These are phyloP conservation scores for Cladosporium velox DNA, from an alignment of 2,329 filamentous ascomycete genomes.

Conservation along the genomic window DNA sequence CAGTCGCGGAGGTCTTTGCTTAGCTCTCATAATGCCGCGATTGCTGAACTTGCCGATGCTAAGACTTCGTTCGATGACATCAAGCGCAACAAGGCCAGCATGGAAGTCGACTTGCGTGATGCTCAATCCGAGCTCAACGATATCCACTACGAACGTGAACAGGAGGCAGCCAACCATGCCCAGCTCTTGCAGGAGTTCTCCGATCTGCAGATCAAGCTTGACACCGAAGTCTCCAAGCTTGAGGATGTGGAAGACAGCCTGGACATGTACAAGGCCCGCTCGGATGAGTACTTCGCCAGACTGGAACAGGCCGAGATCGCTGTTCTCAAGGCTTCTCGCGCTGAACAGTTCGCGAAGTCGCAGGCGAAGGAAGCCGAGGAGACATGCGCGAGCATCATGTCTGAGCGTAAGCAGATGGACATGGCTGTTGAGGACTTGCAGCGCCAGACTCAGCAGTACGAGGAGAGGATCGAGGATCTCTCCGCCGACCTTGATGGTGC, in stretches of 20 bases:
- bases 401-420: constrained; percentile 90
- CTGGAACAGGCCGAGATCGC: constrained; percentile 95
- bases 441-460: constrained; percentile 82
- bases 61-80: constrained; percentile 86
- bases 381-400: constrained; percentile 83
- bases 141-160: constrained; percentile 73
- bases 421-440: constrained; percentile 84
- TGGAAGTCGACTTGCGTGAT: constrained; percentile 88
- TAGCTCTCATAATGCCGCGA: constrained; percentile 79
- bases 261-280: constrained; percentile 83
- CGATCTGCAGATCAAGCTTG: constrained; percentile 88
- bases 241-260: constrained; percentile 82
- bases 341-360: constrained; percentile 89
- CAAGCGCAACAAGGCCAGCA: constrained; percentile 73
- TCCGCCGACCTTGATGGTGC: constrained; percentile 85
- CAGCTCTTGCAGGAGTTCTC: constrained; percentile 91
- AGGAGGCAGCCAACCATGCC: constrained; percentile 82
- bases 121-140: constrained; percentile 81
- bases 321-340: constrained; percentile 85
- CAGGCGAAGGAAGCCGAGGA: constrained; percentile 92
- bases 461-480: constrained; percentile 88
- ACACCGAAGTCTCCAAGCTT: constrained; percentile 82
- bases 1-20: constrained; percentile 80
- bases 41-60: constrained; percentile 81
- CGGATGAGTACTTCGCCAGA: constrained; percentile 96